Conservation (phyloP, 495 filamentous ascomycete genomes). For the Bombardia bombarda region DNA sequence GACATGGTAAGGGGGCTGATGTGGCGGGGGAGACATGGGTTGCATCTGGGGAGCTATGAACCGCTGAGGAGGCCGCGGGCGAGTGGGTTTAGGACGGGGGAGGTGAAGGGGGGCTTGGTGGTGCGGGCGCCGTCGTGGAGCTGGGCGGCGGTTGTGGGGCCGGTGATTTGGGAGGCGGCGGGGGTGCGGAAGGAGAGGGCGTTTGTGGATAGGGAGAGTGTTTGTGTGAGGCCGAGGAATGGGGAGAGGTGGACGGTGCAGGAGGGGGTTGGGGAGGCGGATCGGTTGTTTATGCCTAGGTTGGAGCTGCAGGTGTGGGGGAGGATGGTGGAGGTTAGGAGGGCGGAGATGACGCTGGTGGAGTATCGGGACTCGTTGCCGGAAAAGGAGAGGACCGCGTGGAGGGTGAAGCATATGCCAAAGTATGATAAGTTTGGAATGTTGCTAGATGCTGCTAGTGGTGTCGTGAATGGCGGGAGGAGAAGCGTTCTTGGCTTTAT, state of each 20-base stretch:
- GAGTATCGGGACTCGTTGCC: not conserved
- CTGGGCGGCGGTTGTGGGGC: constrained; percentile 1
- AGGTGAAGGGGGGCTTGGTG: not conserved
- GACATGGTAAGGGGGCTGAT: not conserved
- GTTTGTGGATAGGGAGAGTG: not conserved
- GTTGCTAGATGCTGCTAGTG: not conserved
- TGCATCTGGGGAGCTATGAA: not conserved
- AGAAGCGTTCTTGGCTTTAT: no score
- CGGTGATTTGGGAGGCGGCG: not conserved
- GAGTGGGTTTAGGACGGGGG: not conserved
- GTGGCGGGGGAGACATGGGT: not conserved
- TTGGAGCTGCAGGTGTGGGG: not conserved
- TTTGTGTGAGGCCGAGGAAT: not conserved
- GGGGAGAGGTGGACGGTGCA: not conserved
- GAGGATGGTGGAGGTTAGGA: not conserved
- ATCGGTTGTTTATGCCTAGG: constrained; percentile 1
- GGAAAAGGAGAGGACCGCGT: not conserved
- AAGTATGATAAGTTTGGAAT: not conserved
- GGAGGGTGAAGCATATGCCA: not conserved
- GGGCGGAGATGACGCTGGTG: not conserved
- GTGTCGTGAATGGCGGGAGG: not conserved
- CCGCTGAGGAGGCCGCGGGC: not conserved
- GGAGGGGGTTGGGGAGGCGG: not conserved
- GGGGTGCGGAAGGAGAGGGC: no score
- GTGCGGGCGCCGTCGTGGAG: constrained; percentile 2